Evolutionary conservation across 2,329 filamentous ascomycete species (phyloP).

Genomic region (Fusarium pseudoanthophilum): DNA sequence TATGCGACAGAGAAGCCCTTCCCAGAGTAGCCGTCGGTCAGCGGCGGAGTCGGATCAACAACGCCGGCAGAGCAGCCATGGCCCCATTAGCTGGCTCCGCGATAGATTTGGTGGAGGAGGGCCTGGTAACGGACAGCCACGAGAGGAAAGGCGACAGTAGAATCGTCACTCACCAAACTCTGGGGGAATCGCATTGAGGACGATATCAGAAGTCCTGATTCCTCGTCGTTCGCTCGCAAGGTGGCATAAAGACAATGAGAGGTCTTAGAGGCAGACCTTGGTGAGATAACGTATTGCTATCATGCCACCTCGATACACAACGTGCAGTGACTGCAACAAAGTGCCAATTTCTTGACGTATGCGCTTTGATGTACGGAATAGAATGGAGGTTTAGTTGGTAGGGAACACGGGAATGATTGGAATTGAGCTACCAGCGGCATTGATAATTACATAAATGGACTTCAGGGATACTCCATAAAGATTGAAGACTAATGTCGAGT

Average conservation of each 20-base stretch:
- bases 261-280: background rate
- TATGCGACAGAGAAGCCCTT: conserved; percentile 54
- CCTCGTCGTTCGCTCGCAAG: background rate
- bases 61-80: conserved; percentile 46
- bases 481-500: conserved; percentile 23
- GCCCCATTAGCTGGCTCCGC: conserved; percentile 58
- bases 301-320: background rate
- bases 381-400: conserved; percentile 27
- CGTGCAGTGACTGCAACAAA: background rate
- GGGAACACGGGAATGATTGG: conserved; percentile 2
- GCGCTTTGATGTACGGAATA: conserved; percentile 32
- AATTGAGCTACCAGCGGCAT: conserved; percentile 31
- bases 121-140: conserved; percentile 42
- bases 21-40: conserved; percentile 49
- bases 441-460: conserved; percentile 35
- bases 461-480: conserved; percentile 30
- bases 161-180: conserved; percentile 19
- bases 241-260: background rate
- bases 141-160: conserved; percentile 47
- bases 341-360: background rate
- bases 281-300: background rate
- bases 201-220: conserved; percentile 4
- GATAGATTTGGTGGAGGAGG: conserved; percentile 52
- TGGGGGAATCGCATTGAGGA: background rate
- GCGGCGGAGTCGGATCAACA: conserved; percentile 46